These are phyloP conservation scores for sunflower (Helianthus annuus) DNA, from an alignment of 129 eudicot genomes.

Conservation along the genomic window DNA sequence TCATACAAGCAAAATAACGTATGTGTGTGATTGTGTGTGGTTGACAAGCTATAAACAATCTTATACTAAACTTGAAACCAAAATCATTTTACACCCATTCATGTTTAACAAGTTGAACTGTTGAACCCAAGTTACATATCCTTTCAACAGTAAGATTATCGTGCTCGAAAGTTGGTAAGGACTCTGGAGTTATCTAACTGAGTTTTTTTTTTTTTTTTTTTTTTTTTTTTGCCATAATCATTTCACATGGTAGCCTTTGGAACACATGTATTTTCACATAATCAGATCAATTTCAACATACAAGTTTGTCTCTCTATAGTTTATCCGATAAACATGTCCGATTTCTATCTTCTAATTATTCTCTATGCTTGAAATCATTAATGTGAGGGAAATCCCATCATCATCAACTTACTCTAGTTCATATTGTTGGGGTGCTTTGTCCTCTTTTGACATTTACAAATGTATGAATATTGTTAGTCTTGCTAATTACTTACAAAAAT, in stretches of 20 bases:
- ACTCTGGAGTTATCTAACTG: neutral
- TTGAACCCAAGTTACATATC: neutral
- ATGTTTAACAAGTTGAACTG: neutral
- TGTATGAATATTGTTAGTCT: neutral
- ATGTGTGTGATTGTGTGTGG: neutral
- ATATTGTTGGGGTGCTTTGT: neutral
- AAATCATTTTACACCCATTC: neutral
- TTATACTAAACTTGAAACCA: neutral
- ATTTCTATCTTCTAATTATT: neutral
- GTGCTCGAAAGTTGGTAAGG: neutral
- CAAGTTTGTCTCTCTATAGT: neutral
- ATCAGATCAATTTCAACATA: neutral
- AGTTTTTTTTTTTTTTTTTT: neutral
- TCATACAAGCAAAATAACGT: neutral
- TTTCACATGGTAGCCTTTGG: neutral
- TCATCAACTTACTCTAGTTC: neutral
- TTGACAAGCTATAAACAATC: neutral
- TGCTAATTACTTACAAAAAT: too few species aligned
- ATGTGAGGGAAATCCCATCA: conserved; percentile 1
- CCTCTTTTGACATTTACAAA: neutral
- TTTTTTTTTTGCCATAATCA: neutral
- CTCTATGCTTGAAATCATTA: neutral
- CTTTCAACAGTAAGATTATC: neutral
- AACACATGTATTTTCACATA: neutral
- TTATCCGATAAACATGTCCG: neutral